Conservation (phyloP, 2,329 filamentous ascomycete species). For the Byssochlamys sp. region DNA sequence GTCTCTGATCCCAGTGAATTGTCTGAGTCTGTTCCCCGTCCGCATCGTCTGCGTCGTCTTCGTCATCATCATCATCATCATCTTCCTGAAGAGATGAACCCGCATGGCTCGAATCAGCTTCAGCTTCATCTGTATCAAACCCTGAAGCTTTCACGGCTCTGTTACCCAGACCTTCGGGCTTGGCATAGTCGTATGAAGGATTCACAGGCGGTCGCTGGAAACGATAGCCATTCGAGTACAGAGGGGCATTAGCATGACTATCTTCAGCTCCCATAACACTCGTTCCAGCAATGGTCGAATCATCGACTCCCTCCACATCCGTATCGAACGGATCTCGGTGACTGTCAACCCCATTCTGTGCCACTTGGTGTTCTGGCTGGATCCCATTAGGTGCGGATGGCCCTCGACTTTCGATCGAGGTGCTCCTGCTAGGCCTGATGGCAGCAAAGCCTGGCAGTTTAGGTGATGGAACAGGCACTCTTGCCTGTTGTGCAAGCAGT, state of each 20-base stretch:
- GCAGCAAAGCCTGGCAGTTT: constrained; percentile 14
- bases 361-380: constrained; percentile 5
- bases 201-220: constrained; percentile 8
- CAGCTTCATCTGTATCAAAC: constrained; percentile 27
- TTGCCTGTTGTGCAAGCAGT: constrained; percentile 25
- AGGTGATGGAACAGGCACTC: constrained; percentile 23
- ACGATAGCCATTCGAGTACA: constrained; percentile 11
- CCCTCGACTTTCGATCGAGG: constrained; percentile 9
- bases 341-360: constrained; percentile 7
- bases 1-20: constrained; percentile 20
- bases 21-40: constrained; percentile 11
- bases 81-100: constrained; percentile 22
- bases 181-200: constrained; percentile 19
- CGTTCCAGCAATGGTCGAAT: constrained; percentile 32
- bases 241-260: constrained; percentile 14
- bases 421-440: constrained; percentile 9
- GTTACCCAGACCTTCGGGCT: constrained; percentile 26
- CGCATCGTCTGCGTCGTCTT: constrained; percentile 16
- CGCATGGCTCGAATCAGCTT: constrained; percentile 20
- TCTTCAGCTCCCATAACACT: constrained; percentile 30
- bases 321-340: constrained; percentile 33
- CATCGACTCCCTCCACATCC: constrained; percentile 35
- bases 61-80: constrained; percentile 16
- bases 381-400: constrained; percentile 6
- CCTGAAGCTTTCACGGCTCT: constrained; percentile 26